Evolutionary conservation across 208 protist genomes (phyloP).

Genomic region (Balamuthia mandrillaris): DNA sequence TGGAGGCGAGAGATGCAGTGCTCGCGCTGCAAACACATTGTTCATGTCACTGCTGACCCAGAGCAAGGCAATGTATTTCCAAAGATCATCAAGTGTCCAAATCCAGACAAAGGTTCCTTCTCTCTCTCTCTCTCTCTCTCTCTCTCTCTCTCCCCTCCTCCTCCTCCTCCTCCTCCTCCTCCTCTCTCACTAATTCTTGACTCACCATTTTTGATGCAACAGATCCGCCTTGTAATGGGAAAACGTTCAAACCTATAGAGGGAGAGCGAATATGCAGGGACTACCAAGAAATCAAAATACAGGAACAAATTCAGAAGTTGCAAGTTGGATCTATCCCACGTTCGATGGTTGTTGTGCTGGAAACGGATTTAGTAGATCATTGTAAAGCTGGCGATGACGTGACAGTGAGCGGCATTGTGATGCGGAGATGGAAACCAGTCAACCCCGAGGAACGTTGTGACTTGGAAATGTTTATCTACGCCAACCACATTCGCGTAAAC

Average conservation of each 20-base stretch:
- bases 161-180: too few relatives aligned
- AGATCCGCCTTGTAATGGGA: constrained; percentile 47
- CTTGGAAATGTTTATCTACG: constrained; percentile 67
- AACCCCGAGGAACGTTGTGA: constrained; percentile 22
- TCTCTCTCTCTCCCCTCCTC: too few relatives aligned
- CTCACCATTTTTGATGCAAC: neutral
- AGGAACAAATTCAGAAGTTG: constrained; percentile 73
- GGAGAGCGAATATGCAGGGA: constrained; percentile 49
- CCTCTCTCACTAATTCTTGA: too few relatives aligned
- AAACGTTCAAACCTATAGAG: neutral
- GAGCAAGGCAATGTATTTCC: constrained; percentile 49
- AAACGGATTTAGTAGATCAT: constrained; percentile 76
- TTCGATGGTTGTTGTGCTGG: constrained; percentile 67
- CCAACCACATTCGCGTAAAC: constrained; percentile 70
- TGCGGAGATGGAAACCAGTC: constrained; percentile 42
- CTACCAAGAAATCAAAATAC: constrained; percentile 77
- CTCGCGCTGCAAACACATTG: constrained; percentile 52
- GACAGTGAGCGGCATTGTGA: constrained; percentile 53
- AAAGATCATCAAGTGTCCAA: constrained; percentile 31
- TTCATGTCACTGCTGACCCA: constrained; percentile 49
- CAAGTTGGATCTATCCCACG: constrained; percentile 70
- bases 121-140: neutral
- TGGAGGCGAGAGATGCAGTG: constrained; percentile 58
- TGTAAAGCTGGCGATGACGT: constrained; percentile 82
- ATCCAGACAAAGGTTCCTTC: neutral